These are phyloP conservation scores for Tricholomella constricta DNA, from an alignment of 768 basidiomycete genomes.

Conservation along the genomic window DNA sequence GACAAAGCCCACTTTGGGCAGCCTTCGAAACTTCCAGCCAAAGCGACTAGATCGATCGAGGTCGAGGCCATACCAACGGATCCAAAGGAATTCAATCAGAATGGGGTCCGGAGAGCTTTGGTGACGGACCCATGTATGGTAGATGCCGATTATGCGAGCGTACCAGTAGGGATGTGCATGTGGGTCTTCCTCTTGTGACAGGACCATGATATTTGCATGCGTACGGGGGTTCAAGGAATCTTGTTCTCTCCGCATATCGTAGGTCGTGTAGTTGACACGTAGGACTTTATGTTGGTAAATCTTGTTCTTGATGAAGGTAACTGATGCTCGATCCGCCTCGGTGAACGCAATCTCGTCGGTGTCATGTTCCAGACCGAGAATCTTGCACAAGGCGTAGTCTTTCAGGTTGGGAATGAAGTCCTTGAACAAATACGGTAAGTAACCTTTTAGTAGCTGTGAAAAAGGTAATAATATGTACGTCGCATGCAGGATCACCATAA, in stretches of 20 bases:
- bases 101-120: too few relatives aligned
- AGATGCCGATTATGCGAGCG: background rate
- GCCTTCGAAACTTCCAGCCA: background rate
- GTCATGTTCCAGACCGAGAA: background rate
- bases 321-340: background rate
- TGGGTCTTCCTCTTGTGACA: background rate
- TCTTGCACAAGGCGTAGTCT: background rate
- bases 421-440: constrained; percentile 5
- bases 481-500: too few relatives aligned
- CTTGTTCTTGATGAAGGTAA: background rate
- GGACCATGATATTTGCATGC: background rate
- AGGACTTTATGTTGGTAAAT: background rate
- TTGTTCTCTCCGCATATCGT: background rate
- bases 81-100: too few relatives aligned
- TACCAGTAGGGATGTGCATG: background rate
- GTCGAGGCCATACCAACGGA: background rate
- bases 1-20: constrained; percentile 27
- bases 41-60: background rate
- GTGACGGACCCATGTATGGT: background rate
- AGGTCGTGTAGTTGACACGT: background rate
- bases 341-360: background rate
- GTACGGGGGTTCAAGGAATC: background rate
- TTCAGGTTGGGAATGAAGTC: background rate
- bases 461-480: too few relatives aligned
- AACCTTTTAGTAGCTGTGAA: too few relatives aligned